Base-by-base conservation (phyloP, 2,329 filamentous ascomycete species). In the Nannizziopsis barbatae region DNA sequence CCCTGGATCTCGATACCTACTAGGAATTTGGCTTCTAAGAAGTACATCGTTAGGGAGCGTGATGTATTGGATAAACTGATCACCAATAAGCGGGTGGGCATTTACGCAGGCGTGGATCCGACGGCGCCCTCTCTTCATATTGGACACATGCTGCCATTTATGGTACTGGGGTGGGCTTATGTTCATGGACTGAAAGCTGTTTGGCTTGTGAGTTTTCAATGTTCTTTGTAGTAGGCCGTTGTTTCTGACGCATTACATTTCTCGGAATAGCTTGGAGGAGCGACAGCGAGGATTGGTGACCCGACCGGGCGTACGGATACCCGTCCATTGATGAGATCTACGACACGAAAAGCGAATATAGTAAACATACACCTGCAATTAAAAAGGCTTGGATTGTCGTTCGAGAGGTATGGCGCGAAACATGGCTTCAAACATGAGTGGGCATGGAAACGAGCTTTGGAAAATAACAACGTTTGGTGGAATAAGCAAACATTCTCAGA, bases 401-500 rank as follows among this genome's bases (percentile, higher is more conserved):
- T 89, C 30, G 79, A 86, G 41, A 58, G 58, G 0, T 75, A 86
- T 54, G 84, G 77, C 4, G 65, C 67, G 47, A 81, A 78, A 55
- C 80, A 83, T 60, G 81, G 83, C 3, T 84, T 80, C 60, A 52
- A 75, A 20, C 72, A 72, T 51, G 70, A 81, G 39, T 81, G 76
- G 72, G 73, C 77, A 3, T 86, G 84, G 71, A 78, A 72, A 53
- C 77, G 80, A 47, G 77, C 76, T 17, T 59, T 95, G 33, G 64
- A 81, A 22, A 93, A 95, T 68, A 98, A 98, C 65, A 83, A 80
- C 54, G 73, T 74, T 43, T 98, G 92, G 92, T 79, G 89, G 70
- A 78, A 83, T 55, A 78, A 76, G 35, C 67, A 86, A 38, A 74
- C 80, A 1, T 72, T 94, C 39, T 71, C 86, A 42, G 84, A 95